Evolutionary conservation across 768 basidiomycete genomes (phyloP).

Genomic region (Boletus eberwhitei): DNA sequence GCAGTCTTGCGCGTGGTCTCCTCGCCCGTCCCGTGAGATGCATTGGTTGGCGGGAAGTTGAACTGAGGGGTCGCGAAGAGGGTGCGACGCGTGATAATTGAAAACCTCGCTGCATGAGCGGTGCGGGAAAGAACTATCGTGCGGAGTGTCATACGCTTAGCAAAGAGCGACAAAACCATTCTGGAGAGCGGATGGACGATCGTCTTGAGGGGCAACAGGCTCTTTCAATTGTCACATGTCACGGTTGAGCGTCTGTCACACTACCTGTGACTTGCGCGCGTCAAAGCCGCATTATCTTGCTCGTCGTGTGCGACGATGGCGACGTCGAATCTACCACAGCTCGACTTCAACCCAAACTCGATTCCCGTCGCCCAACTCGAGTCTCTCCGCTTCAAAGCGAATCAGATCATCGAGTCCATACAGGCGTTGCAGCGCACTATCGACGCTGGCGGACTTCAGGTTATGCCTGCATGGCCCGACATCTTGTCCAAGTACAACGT

Average conservation of each 20-base stretch:
- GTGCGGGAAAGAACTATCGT: background rate
- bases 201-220: background rate
- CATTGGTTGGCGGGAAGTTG: conserved; percentile 7
- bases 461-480: conserved; percentile 85
- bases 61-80: conserved; percentile 23
- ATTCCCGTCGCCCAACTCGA: conserved; percentile 70
- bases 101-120: background rate
- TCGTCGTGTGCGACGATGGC: background rate
- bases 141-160: conserved; percentile 1
- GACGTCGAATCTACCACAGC: background rate
- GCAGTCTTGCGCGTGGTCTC: conserved; percentile 2
- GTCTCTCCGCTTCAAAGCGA: conserved; percentile 71
- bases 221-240: conserved; percentile 2
- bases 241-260: conserved; percentile 18
- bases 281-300: background rate
- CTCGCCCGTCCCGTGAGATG: background rate
- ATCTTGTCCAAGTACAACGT: conserved; percentile 84
- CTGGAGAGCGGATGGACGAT: background rate
- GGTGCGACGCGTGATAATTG: conserved; percentile 22
- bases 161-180: conserved; percentile 17
- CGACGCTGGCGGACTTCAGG: conserved; percentile 50
- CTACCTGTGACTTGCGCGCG: conserved; percentile 7
- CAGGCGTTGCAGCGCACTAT: conserved; percentile 60
- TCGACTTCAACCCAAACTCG: conserved; percentile 28
- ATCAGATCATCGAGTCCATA: conserved; percentile 78